Conservation (phyloP, 495 filamentous ascomycete species). For the Cryomyces minteri region DNA sequence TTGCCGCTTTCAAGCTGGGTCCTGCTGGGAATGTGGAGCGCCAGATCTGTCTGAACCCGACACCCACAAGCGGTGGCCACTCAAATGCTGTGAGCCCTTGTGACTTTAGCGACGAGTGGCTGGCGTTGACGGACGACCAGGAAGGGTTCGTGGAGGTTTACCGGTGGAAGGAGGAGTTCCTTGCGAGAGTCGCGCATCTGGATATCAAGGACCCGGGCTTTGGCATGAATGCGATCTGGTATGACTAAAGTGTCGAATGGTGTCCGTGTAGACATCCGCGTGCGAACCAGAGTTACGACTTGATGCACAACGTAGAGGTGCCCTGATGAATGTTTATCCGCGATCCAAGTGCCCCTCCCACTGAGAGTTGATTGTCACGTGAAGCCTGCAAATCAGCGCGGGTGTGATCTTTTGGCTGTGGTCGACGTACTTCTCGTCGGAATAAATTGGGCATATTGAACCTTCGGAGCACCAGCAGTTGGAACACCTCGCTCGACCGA, state of each 20-base stretch:
- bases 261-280: too few species aligned
- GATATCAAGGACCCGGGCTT: conserved; percentile 66
- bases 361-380: too few species aligned
- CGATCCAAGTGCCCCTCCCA: too few species aligned
- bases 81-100: conserved; percentile 68
- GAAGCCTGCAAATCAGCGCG: too few species aligned
- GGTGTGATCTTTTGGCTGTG: too few species aligned
- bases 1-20: conserved; percentile 58
- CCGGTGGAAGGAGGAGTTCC: conserved; percentile 58
- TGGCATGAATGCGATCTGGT: conserved; percentile 85
- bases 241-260: conserved; percentile 31
- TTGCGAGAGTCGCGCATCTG: conserved; percentile 53
- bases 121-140: conserved; percentile 72
- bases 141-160: conserved; percentile 76
- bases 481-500: too few species aligned
- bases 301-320: too few species aligned
- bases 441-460: not conserved
- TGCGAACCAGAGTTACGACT: too few species aligned
- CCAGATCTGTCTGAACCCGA: conserved; percentile 64
- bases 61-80: conserved; percentile 69
- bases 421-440: too few species aligned
- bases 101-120: conserved; percentile 67
- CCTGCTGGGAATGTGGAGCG: conserved; percentile 49
- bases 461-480: not conserved
- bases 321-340: not conserved